Conservation (phyloP, 2,329 filamentous ascomycete species). For the Sporothrix luriei region DNA sequence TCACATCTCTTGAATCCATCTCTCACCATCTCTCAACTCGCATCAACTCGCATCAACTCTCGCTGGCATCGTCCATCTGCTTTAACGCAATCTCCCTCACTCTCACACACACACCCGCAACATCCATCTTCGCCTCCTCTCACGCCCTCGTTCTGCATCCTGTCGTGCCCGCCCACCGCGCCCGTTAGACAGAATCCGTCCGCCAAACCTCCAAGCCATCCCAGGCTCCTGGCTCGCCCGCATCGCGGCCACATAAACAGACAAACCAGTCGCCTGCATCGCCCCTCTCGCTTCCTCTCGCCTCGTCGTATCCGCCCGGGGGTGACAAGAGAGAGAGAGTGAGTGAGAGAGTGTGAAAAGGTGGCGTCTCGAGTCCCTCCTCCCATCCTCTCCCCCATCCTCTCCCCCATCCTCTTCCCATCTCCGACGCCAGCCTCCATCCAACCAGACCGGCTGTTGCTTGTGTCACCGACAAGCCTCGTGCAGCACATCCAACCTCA, state of each 20-base stretch:
- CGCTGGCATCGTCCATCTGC: slow-evolving; percentile 3
- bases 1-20: neutral
- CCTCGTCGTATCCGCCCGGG: slow-evolving; percentile 17
- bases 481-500: neutral
- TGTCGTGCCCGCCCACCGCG: slow-evolving; percentile 18
- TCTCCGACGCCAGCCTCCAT: slow-evolving; percentile 17
- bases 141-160: slow-evolving; percentile 9
- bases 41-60: neutral
- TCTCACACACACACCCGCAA: neutral
- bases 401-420: neutral
- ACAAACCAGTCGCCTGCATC: neutral
- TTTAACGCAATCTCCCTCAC: slow-evolving; percentile 8
- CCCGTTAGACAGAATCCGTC: neutral
- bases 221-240: slow-evolving; percentile 11
- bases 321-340: neutral
- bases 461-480: slow-evolving; percentile 13
- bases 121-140: neutral
- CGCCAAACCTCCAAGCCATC: neutral
- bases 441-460: neutral
- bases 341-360: too few relatives aligned
- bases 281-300: slow-evolving; percentile 1
- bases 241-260: slow-evolving; percentile 3
- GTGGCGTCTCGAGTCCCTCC: neutral
- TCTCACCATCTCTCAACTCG: neutral
- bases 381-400: neutral